These are phyloP conservation scores for Simplicillium aogashimaense DNA, from an alignment of 2,329 filamentous ascomycete species.

Conservation along the genomic window DNA sequence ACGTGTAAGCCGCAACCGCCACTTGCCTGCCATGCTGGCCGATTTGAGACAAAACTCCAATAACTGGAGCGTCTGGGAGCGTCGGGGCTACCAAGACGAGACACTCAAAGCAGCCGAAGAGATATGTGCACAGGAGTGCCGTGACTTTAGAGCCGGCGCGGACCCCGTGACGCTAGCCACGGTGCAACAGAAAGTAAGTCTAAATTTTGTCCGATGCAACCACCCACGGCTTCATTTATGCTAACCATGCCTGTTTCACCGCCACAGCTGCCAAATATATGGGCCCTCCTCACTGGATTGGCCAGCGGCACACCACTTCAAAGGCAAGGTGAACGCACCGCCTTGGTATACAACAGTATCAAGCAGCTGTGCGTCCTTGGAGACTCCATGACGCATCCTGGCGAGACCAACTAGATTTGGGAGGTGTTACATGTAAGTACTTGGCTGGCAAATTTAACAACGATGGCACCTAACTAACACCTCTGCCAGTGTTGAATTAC, in stretches of 20 bases:
- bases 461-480: too few relatives aligned
- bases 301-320: conserved; percentile 5
- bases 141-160: conserved; percentile 4
- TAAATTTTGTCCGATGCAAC: background rate
- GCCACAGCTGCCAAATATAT: conserved; percentile 7
- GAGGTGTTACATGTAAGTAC: too few relatives aligned
- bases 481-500: too few relatives aligned
- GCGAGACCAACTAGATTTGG: too few relatives aligned
- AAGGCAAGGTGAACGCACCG: conserved; percentile 6
- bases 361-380: conserved; percentile 7
- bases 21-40: conserved; percentile 6
- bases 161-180: conserved; percentile 4
- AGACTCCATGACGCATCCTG: background rate
- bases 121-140: conserved; percentile 6
- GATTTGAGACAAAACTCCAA: conserved; percentile 5
- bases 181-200: conserved; percentile 6
- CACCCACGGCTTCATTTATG: background rate
- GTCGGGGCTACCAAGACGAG: conserved; percentile 15
- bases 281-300: conserved; percentile 6
- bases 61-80: conserved; percentile 15
- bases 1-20: conserved; percentile 9
- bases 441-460: too few relatives aligned
- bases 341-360: conserved; percentile 6
- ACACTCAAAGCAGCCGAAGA: conserved; percentile 14
- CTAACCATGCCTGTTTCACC: conserved; percentile 5